Base-by-base conservation (phyloP, 2,329 filamentous ascomycete genomes). In the Ophiostoma angusticollis region DNA sequence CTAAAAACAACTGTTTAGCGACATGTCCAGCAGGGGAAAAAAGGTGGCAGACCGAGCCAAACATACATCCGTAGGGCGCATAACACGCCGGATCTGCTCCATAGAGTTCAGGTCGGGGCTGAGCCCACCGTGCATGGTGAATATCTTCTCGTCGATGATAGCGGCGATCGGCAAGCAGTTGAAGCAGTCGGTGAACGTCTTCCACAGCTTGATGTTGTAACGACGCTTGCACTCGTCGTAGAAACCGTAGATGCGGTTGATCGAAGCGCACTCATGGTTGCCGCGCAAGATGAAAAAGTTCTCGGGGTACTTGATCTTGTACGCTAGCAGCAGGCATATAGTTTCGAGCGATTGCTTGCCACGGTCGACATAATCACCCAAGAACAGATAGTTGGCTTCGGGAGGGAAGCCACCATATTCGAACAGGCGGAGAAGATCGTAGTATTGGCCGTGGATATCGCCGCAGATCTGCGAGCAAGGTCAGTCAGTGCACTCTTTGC, bases 261-360 rank as follows among this genome's bases (percentile, higher is more conserved):
- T 93, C 38, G 84, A 93, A 43, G 91, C 91, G 66, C 91, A 96
- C 65, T 98, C 91, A 71, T 98, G 91, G 71, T 98, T 98, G 48
- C 91, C 91, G 51, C 91, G 85, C 43, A 98, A 77, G 50, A 98
- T 83, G 71, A 98, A 98, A 69, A 98, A 96, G 70, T 98, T 98
- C 67, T 98, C 91, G 35, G 91, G 91, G 61, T 94, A 96, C 70
- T 96, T 96, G 75, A 98, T 93, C 77, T 98, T 98, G 77, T 96
- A 98, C 47, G 86, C 86, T 37, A 98, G 75, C 41, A 98, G 74
- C 48, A 98, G 72, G 68, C 86, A 94, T 64, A 98, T 96, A 50
- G 91, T 96, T 71, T 98, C 91, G 39, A 98, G 80, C 27, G 89
- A 95, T 66, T 98, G 91, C 73, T 98, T 96, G 68, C 91, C 91